Evolutionary conservation across 2,329 filamentous ascomycete species (phyloP), one percentile per base, ranked within the genome.

Genomic region (Dactylellina parvicollis): DNA sequence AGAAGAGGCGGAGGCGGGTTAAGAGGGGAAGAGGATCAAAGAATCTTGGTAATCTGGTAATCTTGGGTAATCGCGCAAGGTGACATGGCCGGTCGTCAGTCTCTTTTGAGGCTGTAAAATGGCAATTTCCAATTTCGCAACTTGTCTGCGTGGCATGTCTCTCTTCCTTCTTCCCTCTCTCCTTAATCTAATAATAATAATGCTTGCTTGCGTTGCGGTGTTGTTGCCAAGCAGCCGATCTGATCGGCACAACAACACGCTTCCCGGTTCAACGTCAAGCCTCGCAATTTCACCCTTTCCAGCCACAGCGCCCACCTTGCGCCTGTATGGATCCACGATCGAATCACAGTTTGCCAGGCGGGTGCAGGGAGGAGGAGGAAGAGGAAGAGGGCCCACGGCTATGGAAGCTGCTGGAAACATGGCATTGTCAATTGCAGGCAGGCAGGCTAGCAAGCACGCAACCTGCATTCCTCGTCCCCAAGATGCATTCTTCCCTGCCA

Each of bases 381-480:
- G n/a, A n/a, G n/a, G n/a, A n/a, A n/a, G n/a, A n/a, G 9, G 20
- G 40, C 28, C 14, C 38, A 32, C 24, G 18, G 28, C 49, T 46
- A 42, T 73, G 60, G 69, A 73, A 73, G 47, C 47, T 61, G 38
- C 49, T 55, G 49, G 69, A 73, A 73, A 47, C 40, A 44, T 18
- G 24, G 40, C 44, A 36, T n/a, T 40, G 10, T n/a, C 49, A 54
- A 54, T 38, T 1, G 50, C 10, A 26, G 10, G 16, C 16, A 26
- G 49, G 49, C 42, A 32, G 26, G 38, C 22, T 12, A 20, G 9
- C 3, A n/a, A 10, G 22, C n/a, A 22, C 5, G 14, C 5, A 50
- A 30, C 38, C 44, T 20, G 52, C 61, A 66, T 66, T 66, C 61
- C 61, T 66, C 61, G 40, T 38, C 42, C 30, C 32, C 50, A 20